These are phyloP conservation scores for Hypoxylon sp. DNA, from an alignment of 2,329 filamentous ascomycete species.

Conservation along the genomic window DNA sequence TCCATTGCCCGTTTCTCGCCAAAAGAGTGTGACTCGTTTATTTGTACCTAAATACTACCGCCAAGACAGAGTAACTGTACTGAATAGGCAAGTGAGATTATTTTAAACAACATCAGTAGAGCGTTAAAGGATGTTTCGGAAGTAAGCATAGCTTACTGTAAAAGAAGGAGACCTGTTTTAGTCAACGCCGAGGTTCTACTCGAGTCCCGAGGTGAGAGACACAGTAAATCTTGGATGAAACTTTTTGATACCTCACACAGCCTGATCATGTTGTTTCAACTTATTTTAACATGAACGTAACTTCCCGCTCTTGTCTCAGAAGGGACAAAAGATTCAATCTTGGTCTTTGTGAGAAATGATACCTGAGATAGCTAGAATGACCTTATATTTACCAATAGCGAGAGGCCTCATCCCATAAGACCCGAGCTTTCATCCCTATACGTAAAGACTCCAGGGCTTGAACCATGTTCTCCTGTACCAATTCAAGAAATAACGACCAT, in stretches of 20 bases:
- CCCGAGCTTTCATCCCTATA: neutral
- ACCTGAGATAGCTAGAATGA: neutral
- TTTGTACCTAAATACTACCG: neutral
- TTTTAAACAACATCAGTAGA: neutral
- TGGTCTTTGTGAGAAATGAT: neutral
- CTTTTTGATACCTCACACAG: conserved; percentile 2
- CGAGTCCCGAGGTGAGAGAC: neutral
- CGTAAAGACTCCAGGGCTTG: neutral
- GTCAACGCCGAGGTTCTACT: neutral
- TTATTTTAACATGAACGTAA: neutral
- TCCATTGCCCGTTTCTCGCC: neutral
- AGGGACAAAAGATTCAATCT: too few relatives aligned
- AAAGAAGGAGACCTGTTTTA: neutral
- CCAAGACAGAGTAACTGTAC: neutral
- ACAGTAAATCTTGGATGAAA: neutral
- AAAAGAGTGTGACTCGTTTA: neutral
- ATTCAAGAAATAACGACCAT: neutral
- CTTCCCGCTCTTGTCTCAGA: neutral
- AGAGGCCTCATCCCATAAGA: neutral
- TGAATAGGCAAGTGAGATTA: neutral
- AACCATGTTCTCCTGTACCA: neutral
- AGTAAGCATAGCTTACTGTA: conserved; percentile 10
- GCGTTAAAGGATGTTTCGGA: neutral
- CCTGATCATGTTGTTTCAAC: conserved; percentile 1
- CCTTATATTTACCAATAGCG: neutral